These are phyloP conservation scores for Asterochloris erici DNA, from an alignment of 139 green algal species.

Conservation along the genomic window DNA sequence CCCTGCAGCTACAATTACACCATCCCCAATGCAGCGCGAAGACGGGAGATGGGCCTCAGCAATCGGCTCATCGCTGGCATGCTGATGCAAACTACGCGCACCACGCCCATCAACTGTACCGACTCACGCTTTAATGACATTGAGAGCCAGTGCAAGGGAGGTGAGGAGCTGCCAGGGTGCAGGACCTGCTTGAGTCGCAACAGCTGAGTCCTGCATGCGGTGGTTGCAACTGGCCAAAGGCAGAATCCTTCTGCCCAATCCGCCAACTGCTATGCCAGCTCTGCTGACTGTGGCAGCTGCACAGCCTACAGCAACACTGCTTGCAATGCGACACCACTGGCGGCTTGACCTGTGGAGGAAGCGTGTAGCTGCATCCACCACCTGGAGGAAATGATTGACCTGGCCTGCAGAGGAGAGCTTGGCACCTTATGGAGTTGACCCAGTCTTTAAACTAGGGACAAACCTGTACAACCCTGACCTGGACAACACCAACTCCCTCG, in stretches of 20 bases:
- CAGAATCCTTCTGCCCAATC: too few species aligned
- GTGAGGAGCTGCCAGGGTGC: background rate
- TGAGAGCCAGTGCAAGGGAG: conserved; percentile 54
- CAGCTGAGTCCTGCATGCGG: too few species aligned
- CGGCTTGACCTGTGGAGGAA: too few species aligned
- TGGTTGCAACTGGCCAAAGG: too few species aligned
- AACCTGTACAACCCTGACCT: conserved; percentile 60
- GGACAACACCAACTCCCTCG: conserved; percentile 41
- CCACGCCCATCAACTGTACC: conserved; percentile 46
- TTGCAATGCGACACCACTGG: too few species aligned
- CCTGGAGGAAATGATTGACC: background rate
- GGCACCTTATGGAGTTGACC: conserved; percentile 61
- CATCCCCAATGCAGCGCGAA: conserved; percentile 32
- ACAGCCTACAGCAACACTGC: too few species aligned
- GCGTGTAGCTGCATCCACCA: too few species aligned
- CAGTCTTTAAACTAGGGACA: conserved; percentile 69
- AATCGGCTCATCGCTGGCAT: conserved; percentile 72
- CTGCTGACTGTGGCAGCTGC: too few species aligned
- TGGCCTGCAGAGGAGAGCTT: background rate
- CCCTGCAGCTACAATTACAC: conserved; percentile 35
- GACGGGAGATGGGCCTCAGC: conserved; percentile 40
- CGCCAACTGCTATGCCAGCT: too few species aligned
- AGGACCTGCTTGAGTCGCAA: too few species aligned
- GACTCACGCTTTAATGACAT: conserved; percentile 64
- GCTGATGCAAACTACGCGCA: conserved; percentile 62